Conservation (phyloP, 2,329 filamentous ascomycete genomes). For the Colletotrichum sp. region DNA sequence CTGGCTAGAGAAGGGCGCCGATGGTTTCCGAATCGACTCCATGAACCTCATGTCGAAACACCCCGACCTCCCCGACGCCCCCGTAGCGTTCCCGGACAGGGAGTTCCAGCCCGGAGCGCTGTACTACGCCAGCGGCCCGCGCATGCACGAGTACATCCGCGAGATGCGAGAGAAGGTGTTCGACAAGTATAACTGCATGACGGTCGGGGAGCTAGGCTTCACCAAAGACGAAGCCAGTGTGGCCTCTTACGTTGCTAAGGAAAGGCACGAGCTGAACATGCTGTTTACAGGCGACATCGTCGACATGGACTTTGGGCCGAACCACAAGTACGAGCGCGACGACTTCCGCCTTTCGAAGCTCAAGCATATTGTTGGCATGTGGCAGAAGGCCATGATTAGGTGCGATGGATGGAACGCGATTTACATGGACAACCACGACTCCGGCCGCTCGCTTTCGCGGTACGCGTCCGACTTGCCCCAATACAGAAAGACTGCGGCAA, state of each 20-base stretch:
- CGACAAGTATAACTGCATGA: constrained; percentile 57
- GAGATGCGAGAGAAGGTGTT: constrained; percentile 55
- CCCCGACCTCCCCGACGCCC: constrained; percentile 51
- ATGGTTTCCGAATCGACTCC: constrained; percentile 63
- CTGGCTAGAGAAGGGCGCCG: constrained; percentile 67
- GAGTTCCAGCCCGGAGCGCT: constrained; percentile 39
- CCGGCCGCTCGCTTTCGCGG: constrained; percentile 54
- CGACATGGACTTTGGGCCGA: constrained; percentile 40
- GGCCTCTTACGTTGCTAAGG: constrained; percentile 50
- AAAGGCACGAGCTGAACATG: constrained; percentile 39
- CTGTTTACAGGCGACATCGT: constrained; percentile 31
- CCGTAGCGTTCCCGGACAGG: constrained; percentile 37
- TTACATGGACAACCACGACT: constrained; percentile 63
- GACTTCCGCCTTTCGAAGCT: constrained; percentile 40
- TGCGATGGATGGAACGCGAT: constrained; percentile 53
- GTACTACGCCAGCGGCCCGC: constrained; percentile 59
- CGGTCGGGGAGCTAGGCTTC: constrained; percentile 58
- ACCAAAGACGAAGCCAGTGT: constrained; percentile 50
- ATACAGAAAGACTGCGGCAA: constrained; percentile 43
- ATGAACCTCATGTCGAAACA: constrained; percentile 63
- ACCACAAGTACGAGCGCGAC: constrained; percentile 44
- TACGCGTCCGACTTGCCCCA: constrained; percentile 46
- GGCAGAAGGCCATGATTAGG: constrained; percentile 40
- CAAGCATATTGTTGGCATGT: constrained; percentile 37
- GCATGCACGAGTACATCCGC: constrained; percentile 56